Conservation (phyloP, 1,139 yeast genomes). For the Williopsis jadinii region DNA sequence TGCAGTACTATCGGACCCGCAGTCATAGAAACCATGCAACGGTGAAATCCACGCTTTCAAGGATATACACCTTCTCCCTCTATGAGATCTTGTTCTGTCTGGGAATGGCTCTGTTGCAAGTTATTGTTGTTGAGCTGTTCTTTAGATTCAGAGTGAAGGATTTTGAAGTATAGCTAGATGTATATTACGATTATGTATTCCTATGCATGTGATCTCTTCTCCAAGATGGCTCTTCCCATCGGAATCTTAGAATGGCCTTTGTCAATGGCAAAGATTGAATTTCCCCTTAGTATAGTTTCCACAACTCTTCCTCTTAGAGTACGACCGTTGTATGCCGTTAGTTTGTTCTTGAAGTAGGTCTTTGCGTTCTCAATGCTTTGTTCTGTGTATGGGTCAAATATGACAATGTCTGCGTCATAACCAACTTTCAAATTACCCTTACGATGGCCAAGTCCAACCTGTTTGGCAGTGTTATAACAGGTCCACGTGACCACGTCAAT, state of each 20-base stretch:
- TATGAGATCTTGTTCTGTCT: conserved; percentile 78
- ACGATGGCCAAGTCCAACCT: conserved; percentile 64
- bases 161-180: no score
- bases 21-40: conserved; percentile 89
- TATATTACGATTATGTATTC: no score
- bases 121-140: conserved; percentile 76
- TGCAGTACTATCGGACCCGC: conserved; percentile 87
- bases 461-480: conserved; percentile 74
- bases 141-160: conserved; percentile 34
- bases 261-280: conserved; percentile 50
- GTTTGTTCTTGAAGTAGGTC: conserved; percentile 72
- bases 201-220: conserved; percentile 27
- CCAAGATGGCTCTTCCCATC: conserved; percentile 52
- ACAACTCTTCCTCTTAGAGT: conserved; percentile 63
- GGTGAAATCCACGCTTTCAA: conserved; percentile 78
- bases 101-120: conserved; percentile 81
- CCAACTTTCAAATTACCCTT: conserved; percentile 74
- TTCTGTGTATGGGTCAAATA: conserved; percentile 59
- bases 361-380: conserved; percentile 53
- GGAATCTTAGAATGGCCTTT: conserved; percentile 53
- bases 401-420: conserved; percentile 78
- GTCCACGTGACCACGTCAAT: conserved; percentile 73
- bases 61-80: conserved; percentile 79
- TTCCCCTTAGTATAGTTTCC: conserved; percentile 75
- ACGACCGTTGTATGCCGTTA: conserved; percentile 79